A percentile compares a stretch with the other conserved stretches of the same genome.
phyloP scores from a whole-genome alignment of 306 rosid species.

The Prunus campanulata region DNA sequence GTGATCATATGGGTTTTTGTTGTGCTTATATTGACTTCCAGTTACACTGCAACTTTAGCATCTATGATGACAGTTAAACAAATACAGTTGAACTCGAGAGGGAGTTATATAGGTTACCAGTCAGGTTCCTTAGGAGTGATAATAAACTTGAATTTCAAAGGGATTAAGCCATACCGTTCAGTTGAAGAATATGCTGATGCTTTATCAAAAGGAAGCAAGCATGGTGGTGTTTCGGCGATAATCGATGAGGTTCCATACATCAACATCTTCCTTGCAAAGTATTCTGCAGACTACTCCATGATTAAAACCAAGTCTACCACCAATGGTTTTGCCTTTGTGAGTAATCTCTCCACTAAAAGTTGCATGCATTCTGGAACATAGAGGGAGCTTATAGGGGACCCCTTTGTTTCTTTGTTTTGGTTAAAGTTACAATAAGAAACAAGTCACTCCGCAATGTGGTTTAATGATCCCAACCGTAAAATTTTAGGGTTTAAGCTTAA shows the following conservation, averaged over 20 bases:
- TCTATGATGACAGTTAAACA: constrained; percentile 26
- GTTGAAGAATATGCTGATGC: constrained; percentile 14
- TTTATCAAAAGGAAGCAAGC: constrained; percentile 17
- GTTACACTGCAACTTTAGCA: constrained; percentile 27
- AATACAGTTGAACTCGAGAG: not conserved
- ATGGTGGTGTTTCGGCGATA: constrained; percentile 31
- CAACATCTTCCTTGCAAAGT: constrained; percentile 24
- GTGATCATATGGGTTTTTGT: constrained; percentile 24
- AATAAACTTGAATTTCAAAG: constrained; percentile 3
- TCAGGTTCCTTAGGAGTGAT: not conserved
- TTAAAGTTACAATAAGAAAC: too few relatives aligned
- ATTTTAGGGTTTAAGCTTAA: too few relatives aligned
- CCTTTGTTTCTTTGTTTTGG: too few relatives aligned
- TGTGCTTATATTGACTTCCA: constrained; percentile 16
- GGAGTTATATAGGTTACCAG: constrained; percentile 8
- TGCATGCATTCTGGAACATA: too few relatives aligned
- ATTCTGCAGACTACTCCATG: not conserved
- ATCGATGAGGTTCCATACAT: constrained; percentile 18
- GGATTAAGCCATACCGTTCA: not conserved
- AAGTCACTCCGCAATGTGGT: too few relatives aligned
- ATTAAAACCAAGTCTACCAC: constrained; percentile 2
- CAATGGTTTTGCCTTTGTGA: constrained; percentile 38
- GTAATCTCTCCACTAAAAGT: not conserved
- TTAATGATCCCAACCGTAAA: too few relatives aligned
- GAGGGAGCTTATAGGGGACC: too few relatives aligned